phyloP scores from a whole-genome alignment of 371 early-diverging fungal genomes.

The Zopfochytrium polystomum region DNA sequence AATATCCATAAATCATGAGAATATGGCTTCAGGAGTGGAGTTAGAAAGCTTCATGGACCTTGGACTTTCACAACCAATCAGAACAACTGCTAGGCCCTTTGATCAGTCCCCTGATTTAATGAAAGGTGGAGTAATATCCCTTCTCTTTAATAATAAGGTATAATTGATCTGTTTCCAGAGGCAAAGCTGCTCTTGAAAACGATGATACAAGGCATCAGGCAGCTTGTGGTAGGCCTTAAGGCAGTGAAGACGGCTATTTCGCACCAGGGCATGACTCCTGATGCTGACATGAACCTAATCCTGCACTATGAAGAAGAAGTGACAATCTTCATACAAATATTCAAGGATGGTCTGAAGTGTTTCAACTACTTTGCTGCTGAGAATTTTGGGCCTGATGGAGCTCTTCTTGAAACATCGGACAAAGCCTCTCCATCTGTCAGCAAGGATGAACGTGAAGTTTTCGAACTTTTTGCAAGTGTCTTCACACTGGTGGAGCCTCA shows the following conservation, averaged over 20 bases:
- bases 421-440: slow-evolving; percentile 26
- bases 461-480: slow-evolving; percentile 86
- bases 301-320: slow-evolving; percentile 70
- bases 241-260: slow-evolving; percentile 66
- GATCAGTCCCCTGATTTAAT: slow-evolving; percentile 68
- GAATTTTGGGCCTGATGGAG: slow-evolving; percentile 59
- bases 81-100: slow-evolving; percentile 59
- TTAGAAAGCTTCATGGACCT: slow-evolving; percentile 72
- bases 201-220: slow-evolving; percentile 81
- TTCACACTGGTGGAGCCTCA: slow-evolving; percentile 86
- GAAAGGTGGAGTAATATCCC: slow-evolving; percentile 53
- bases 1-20: slow-evolving; percentile 16
- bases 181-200: slow-evolving; percentile 78
- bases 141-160: neutral
- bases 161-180: slow-evolving; percentile 36
- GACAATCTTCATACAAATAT: slow-evolving; percentile 55
- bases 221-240: slow-evolving; percentile 70
- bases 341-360: slow-evolving; percentile 81
- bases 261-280: slow-evolving; percentile 23
- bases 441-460: slow-evolving; percentile 83
- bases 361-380: slow-evolving; percentile 83
- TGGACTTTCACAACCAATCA: slow-evolving; percentile 75
- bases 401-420: slow-evolving; percentile 28
- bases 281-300: slow-evolving; percentile 37
- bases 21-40: slow-evolving; percentile 15